Base-by-base conservation (phyloP, 2,329 filamentous ascomycete genomes). In the Epichloe aotearoae region DNA sequence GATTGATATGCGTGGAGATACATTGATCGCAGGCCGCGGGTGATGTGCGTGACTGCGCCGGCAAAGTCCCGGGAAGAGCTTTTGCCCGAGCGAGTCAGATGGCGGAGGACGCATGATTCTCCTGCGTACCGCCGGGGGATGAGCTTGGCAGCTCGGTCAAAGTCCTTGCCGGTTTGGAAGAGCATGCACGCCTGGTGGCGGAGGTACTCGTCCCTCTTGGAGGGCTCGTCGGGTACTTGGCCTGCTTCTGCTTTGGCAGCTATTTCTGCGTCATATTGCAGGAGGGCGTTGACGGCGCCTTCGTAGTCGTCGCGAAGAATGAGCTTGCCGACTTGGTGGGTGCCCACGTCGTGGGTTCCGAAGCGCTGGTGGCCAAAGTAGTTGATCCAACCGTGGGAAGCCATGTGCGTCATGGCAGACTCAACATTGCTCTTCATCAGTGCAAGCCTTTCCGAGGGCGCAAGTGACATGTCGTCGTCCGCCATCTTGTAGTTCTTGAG, bases 311-410 rank as follows among this genome's bases (percentile, higher is more conserved):
- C 84, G 57, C 86, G 78, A 1, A 98, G 75, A 62, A 98, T 89
- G 64, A 87, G 83, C 62, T 84, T 80, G 46, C 93, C 93, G 47
- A 96, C 73, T 40, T 83, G 77, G 61, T 97, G 88, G 0, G 93
- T 98, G 36, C 89, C 86, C 12, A 87, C 84, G 30, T 81, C 73
- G 66, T 93, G 91, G 0, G 89, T 91, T 30, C 93, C 93, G 60
- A 98, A 98, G 23, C 93, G 83, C 69, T 98, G 93, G n/a, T 97
- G 80, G 8, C 93, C 93, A 62, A 90, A 98, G 70, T 97, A 98
- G 69, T 98, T 98, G 68, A 98, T 83, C 73, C 94, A 98, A 3
- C 93, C 93, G 43, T 83, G 77, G 42, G 80, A 69, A 50, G 76
- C 73, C 57, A 97, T 79, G 55, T 83, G 79, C 41, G 76, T 71